Percentiles rank a stretch among this genome's conserved stretches.
These are phyloP conservation scores for Ustulina deusta DNA, from an alignment of 2,329 filamentous ascomycete species.

Conservation along the genomic window DNA sequence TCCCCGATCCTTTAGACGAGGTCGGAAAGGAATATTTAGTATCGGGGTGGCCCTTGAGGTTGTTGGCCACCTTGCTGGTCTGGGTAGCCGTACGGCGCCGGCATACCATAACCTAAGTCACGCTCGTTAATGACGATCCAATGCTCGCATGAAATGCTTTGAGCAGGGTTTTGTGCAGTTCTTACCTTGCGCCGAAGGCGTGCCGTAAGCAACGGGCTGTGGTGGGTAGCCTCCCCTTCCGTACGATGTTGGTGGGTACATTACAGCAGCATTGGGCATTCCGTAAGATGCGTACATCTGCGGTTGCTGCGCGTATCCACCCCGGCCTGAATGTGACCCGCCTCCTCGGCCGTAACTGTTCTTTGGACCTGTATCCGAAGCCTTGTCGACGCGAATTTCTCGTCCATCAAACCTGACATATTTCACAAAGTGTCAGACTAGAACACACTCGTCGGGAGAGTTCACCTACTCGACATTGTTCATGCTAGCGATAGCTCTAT, in stretches of 20 bases:
- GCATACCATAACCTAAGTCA: constrained; percentile 46
- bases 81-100: constrained; percentile 59
- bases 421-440: constrained; percentile 5
- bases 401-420: constrained; percentile 86
- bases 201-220: constrained; percentile 56
- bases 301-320: constrained; percentile 49
- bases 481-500: constrained; percentile 81
- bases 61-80: constrained; percentile 55
- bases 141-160: not conserved
- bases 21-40: constrained; percentile 49
- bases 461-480: constrained; percentile 88
- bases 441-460: not conserved
- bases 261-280: constrained; percentile 51
- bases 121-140: constrained; percentile 13
- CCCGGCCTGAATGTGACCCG: constrained; percentile 51
- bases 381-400: constrained; percentile 94
- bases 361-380: constrained; percentile 80
- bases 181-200: constrained; percentile 59
- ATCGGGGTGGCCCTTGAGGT: constrained; percentile 57
- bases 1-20: not conserved
- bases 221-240: constrained; percentile 58
- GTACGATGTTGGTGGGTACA: constrained; percentile 56
- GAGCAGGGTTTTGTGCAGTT: not conserved
- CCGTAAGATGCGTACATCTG: constrained; percentile 56
- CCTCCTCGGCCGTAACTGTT: constrained; percentile 61